Percentiles rank a stretch among this genome's conserved stretches.
Conservation (phyloP, 345 rosid species). For the Corchorus capsularis region DNA sequence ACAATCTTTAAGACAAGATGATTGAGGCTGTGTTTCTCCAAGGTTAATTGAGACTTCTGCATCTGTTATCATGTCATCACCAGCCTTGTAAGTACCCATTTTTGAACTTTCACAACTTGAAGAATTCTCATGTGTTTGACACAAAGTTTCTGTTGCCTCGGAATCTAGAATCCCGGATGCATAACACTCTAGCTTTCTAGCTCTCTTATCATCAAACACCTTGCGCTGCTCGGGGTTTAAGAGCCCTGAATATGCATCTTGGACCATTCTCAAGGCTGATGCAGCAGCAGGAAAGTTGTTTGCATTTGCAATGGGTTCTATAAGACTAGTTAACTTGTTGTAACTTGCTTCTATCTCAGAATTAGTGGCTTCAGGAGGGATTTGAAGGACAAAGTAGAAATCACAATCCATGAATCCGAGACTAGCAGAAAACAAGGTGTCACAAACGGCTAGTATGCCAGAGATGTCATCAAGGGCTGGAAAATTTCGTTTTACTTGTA, state of each 20-base stretch:
- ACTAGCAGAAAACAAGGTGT: neutral
- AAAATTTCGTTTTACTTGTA: no score
- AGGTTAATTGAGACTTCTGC: neutral
- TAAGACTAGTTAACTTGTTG: neutral
- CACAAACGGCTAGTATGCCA: neutral
- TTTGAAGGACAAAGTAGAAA: slow-evolving; percentile 6
- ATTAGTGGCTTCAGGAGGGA: slow-evolving; percentile 2
- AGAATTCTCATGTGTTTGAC: neutral
- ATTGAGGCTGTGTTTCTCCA: neutral
- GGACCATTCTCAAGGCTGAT: slow-evolving; percentile 5
- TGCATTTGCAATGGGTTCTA: neutral
- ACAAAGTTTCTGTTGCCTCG: neutral
- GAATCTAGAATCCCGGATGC: neutral
- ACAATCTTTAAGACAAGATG: neutral
- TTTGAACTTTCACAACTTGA: neutral
- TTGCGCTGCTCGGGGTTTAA: neutral
- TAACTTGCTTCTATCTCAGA: neutral
- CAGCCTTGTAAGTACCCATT: no score
- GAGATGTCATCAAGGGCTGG: no score
- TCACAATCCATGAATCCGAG: slow-evolving; percentile 3
- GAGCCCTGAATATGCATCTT: slow-evolving; percentile 17
- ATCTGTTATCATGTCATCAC: neutral
- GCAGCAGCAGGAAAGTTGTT: slow-evolving; percentile 13
- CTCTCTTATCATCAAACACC: slow-evolving; percentile 3
- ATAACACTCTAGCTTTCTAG: slow-evolving; percentile 3